Base-by-base conservation (phyloP, 805 yeast genomes). In the Candida ponderosae region DNA sequence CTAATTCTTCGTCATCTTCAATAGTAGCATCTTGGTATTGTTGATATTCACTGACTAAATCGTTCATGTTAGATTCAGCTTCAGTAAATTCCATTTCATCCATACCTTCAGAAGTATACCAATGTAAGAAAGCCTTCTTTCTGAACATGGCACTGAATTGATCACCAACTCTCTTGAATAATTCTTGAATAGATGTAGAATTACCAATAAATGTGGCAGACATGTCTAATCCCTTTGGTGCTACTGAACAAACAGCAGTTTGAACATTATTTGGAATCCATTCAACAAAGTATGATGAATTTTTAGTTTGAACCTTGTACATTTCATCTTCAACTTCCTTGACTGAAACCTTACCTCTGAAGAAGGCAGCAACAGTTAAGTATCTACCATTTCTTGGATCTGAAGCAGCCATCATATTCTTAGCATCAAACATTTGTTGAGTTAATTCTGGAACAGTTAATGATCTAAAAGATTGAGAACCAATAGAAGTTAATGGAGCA, bases 261-360 rank as follows among this genome's bases (percentile, higher is more conserved):
- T 93, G 94, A 79, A 93, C 94, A 44, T 97, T 97, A 40, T 97
- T 93, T 54, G 98, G 98, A 67, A 97, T 90, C 98, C 98, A 93
- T 66, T 93, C 97, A 47, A 93, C 98, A 67, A 93, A 73, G 71
- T 93, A 97, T 36, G 93, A 94, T 38, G 95, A 79, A 67, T 88
- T 90, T 74, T 87, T 88, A 50, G 95, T 77, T 68, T 89, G 94
- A 59, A 88, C 87, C 62, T 80, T 81, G 36, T 96, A 79, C 50
- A 93, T 96, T 24, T 97, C 95, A 63, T 81, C 87, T 66, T 88
- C 96, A 45, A 93, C 97, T 57, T 93, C 98, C 72, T 95, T 85
- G 59, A 88, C 93, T 48, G 93, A 97, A 49, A 89, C 97, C 60
- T 90, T 97, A 65, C 98, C 98, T 66, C 98, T 86, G 74, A 93